Base-by-base conservation (phyloP, 2,329 filamentous ascomycete genomes). In the Trichoderma guizhouense region DNA sequence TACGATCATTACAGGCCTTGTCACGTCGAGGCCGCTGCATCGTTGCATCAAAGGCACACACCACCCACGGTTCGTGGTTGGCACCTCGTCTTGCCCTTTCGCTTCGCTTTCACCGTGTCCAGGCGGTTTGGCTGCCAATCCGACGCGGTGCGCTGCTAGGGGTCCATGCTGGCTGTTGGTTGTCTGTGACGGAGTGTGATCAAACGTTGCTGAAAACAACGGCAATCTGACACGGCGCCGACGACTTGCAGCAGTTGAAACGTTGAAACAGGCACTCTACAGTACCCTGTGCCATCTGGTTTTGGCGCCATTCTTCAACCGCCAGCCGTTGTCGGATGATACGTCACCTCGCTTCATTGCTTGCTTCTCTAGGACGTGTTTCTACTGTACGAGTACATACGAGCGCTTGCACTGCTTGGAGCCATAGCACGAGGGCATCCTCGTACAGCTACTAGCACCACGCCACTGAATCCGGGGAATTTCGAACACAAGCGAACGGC, bases 291-390 rank as follows among this genome's bases (percentile, higher is more conserved):
- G 66, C 14, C 36, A 69, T 30, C 28, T 32, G n/a, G 39, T 36
- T 62, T 53, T 43, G 34, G 30, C 21, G 24, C 47, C 47, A 66
- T 36, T 32, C 57, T 69, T 60, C 57, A 60, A 51, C 43, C 9
- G 5, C 43, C 51, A 51, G 34, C 66, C 39, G 28, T 18, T 36
- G 2, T 21, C 57, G 28, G 39, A 24, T 67, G 39, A 62, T 62
- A 61, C 66, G 39, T 53, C 66, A 61, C 39, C 55, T 69, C 66
- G 66, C 57, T 53, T 51, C 55, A 26, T 60, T 60, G 36, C 36
- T 39, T 39, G 12, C 57, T 36, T 24, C n/a, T 55, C 30, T 47
- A 30, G 39, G 39, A 53, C 62, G 32, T 60, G 34, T 68, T 24
- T 26, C 47, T 53, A 12, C 18, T 28, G 26, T n/a, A 58, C 15